Evolutionary conservation across 1,284 basidiomycete genomes (phyloP).

Genomic region (Ustilago tritici): DNA sequence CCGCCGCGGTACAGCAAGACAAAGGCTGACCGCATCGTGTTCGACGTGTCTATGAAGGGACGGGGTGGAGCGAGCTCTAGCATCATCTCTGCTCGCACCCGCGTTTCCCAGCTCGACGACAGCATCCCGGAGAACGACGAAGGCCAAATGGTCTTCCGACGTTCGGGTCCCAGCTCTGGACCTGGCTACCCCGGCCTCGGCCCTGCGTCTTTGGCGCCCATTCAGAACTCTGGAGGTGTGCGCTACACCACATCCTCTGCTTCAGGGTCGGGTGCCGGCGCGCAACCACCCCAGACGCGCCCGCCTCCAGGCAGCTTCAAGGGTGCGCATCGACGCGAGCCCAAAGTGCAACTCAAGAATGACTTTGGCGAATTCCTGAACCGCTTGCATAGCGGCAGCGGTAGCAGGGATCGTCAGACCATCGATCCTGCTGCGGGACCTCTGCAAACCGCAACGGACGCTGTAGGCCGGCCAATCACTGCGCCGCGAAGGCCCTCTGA

Average conservation of each 20-base stretch:
- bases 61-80: constrained; percentile 16
- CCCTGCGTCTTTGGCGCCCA: constrained; percentile 16
- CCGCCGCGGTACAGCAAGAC: constrained; percentile 14
- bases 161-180: constrained; percentile 16
- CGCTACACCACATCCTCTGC: constrained; percentile 7
- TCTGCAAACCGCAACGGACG: constrained; percentile 17
- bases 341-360: constrained; percentile 25
- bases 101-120: constrained; percentile 40
- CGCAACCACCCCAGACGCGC: constrained; percentile 7
- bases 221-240: neutral
- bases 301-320: constrained; percentile 43
- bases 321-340: constrained; percentile 34
- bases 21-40: constrained; percentile 22
- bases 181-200: constrained; percentile 23
- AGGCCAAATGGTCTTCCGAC: constrained; percentile 31
- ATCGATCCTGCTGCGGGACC: constrained; percentile 2
- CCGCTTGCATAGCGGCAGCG: constrained; percentile 7
- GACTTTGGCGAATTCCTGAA: constrained; percentile 31
- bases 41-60: constrained; percentile 40
- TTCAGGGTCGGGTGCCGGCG: constrained; percentile 3
- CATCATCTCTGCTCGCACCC: constrained; percentile 20
- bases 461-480: constrained; percentile 13
- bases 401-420: neutral
- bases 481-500: constrained; percentile 25
- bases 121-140: constrained; percentile 36